phyloP scores from a whole-genome alignment of 164 flowering plant genomes.

The Vitis riparia region DNA sequence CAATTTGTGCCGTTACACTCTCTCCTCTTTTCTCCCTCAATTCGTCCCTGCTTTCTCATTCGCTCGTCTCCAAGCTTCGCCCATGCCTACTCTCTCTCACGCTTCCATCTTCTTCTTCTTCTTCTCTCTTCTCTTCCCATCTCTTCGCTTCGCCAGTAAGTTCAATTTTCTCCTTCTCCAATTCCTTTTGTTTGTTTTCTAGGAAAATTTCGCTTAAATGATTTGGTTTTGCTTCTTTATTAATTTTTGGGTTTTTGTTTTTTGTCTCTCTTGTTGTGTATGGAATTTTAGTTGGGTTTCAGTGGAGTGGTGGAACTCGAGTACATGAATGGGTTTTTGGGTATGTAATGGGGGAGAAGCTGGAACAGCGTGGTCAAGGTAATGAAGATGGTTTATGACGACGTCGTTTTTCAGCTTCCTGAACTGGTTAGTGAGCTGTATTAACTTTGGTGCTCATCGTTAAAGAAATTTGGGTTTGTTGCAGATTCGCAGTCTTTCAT shows the following conservation, averaged over 20 bases:
- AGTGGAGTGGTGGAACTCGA: no score
- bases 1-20: no score
- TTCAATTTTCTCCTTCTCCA: not conserved
- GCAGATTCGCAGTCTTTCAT: conserved; percentile 46
- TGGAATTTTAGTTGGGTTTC: no score
- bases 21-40: not conserved
- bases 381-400: no score
- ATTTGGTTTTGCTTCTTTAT: not conserved
- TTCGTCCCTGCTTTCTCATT: not conserved
- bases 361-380: no score
- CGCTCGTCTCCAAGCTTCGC: not conserved
- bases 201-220: not conserved
- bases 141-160: conserved; percentile 10
- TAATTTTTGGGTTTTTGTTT: no score
- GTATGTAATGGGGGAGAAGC: no score
- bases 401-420: no score
- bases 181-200: not conserved
- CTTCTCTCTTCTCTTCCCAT: conserved; percentile 7
- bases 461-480: not conserved
- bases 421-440: no score
- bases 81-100: conserved; percentile 8
- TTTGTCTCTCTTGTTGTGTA: no score
- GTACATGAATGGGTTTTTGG: no score
- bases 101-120: conserved; percentile 4
- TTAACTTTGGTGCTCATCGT: no score